Evolutionary conservation across 129 eudicot genomes (phyloP), one percentile per base, ranked within the genome.

Genomic region (Saussurea involucrata): DNA sequence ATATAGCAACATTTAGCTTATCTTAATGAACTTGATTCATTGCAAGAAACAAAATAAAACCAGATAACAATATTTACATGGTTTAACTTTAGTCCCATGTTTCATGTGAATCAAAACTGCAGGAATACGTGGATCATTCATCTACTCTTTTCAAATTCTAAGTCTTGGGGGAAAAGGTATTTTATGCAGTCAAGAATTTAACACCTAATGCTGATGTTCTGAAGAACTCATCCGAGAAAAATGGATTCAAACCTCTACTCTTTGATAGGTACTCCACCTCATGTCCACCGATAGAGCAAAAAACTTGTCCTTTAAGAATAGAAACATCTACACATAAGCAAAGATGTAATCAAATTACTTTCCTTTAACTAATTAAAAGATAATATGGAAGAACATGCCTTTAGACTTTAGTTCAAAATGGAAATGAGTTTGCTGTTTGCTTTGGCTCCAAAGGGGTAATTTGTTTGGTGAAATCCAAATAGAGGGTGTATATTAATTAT

Each of bases 111-210:
- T 31, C 76, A 32, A 21, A 78, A 71, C 57, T 89, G 87, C 91
- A 95, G 98, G 98, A 95, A 85, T 95, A 95, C 63, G 97, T 95
- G 72, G 93, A 95, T 82, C 98, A 95, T 82, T 95, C 97, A 20
- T 88, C 97, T 57, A 37, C 79, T 64, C 73, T 95, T 42, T 91
- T 81, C 85, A 95, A 95, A 80, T 83, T 95, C 68, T 95, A 95
- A 76, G 97, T 90, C 65, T 77, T 95, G 87, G 98, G 98, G 71
- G 87, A 84, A 66, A 79, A 89, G 81, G 66, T 95, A 17, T 91
- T 86, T 46, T 75, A 87, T 69, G 93, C 96, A 36, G 85, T 95
- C 73, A 95, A 89, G 77, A 91, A 86, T 79, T 95, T 97, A 40
- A 91, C 79, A 10, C 97, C 97, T 1, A 91, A 91, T 85, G 88